Evolutionary conservation across 2,329 filamentous ascomycete genomes (phyloP), one percentile per base, ranked within the genome.

Genomic region (Dothistroma pini): DNA sequence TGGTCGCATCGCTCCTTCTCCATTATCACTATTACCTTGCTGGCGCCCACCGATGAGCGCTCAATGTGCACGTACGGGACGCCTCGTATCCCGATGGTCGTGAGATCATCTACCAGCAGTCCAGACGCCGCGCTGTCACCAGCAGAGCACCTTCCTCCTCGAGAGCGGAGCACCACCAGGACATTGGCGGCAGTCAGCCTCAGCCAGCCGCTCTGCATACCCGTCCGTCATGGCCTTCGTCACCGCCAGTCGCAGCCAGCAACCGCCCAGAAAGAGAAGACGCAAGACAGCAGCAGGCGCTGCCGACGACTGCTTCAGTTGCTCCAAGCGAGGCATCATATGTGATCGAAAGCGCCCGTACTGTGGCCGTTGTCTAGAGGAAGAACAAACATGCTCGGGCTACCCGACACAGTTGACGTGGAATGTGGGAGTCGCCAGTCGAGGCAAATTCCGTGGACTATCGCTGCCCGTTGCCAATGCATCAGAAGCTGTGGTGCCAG

Each of bases 351-450:
- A 91, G 73, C 85, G 93, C 70, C 93, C 93, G 9, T 97, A 97
- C 78, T 97, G 95, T 79, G 92, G 92, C 50, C 93, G 92, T 77
- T 99, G 93, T 76, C 84, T 97, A 65, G 91, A 96, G 69, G 84
- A 91, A 66, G 93, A 92, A 66, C 92, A 91, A 75, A 92, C 96
- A 73, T 97, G 93, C 79, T 92, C 91, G 31, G 93, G 93, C 62
- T 97, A 97, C 82, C 96, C 96, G 79, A 97, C 93, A 16, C 93
- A 93, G 69, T 83, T 97, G 77, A 97, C 93, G 52, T 97, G 93
- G 93, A 92, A 92, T 48, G 91, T 97, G 53, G 93, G 93, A 56
- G 93, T 97, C 61, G 93, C 93, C 59, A 97, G 93, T 77, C 88
- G 93, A 71, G 93, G 93, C 73, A 97, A 97, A 81, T 86, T 97